Base-by-base conservation (phyloP, 2,329 filamentous ascomycete species). In the Clonostachys rosea region DNA sequence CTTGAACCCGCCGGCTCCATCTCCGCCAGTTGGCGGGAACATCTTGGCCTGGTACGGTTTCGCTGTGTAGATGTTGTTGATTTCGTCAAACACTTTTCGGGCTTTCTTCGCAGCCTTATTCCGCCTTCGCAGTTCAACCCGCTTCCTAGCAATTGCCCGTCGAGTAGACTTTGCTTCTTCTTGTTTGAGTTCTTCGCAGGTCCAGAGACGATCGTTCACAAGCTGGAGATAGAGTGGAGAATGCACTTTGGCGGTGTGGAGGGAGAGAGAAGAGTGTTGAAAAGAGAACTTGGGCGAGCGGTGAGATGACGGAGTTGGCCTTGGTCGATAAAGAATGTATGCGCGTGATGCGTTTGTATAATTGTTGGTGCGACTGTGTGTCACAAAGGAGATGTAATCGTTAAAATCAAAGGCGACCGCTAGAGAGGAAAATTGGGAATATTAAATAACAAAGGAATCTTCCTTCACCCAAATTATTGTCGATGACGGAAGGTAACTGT, bases 191-290 rank as follows among this genome's bases (percentile, higher is more conserved):
- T 49, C 47, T 45, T 52, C 46, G 58, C 62, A 54, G 53, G 63
- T 56, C 62, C 64, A 70, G 44, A 76, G 65, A 37, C 65, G 61
- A 45, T 65, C 59, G 54, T 71, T 70, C 44, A 72, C 71, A 59
- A 79, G 71, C 63, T 80, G 77, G 65, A 84, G 72, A 66, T 86
- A 84, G 58, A 87, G 78, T 69, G 81, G 82, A 55, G 83, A 87
- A 83, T 87, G 83, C 83, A 83, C 75, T 63, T 83, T 85, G 78
- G 63, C 80, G 79, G 68, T 68, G 57, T 44, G 55, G 46, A 51
- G 50, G 44, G 44, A 37, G 33, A 42, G 24, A 24, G 14, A 35
- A 45, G 46, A 24, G 41, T 42, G 45, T 45, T 20, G 42, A 18
- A 34, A 12, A 42, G 34, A 47, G 41, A 34, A 14, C 7, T 36